Base-by-base conservation (phyloP, 495 filamentous ascomycete species). In the Trichoderma gamsii region DNA sequence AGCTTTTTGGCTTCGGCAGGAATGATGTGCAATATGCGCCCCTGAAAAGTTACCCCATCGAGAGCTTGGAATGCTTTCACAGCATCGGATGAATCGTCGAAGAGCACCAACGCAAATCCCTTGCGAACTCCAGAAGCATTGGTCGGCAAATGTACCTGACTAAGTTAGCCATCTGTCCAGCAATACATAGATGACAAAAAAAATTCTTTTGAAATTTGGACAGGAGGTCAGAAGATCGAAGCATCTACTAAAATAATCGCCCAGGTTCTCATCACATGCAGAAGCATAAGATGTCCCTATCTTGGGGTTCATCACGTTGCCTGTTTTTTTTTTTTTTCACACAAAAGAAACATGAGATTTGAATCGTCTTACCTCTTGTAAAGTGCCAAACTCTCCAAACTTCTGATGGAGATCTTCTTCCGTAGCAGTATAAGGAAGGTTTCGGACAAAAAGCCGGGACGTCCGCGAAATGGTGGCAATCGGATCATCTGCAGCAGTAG, bases 261-360 rank as follows among this genome's bases (percentile, higher is more conserved):
- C 83, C 83, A 83, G 80, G 70, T 79, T 84, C 80, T 78, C 84
- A 83, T 85, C 84, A 85, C 69, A 81, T 82, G 79, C 82, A 67
- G 74, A 70, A 70, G 87, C 88, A 95, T 97, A 87, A 90, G 93
- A 85, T 98, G 94, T 97, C 95, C 95, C 95, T 98, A 98, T 97
- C 94, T 89, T 61, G 89, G 86, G 86, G 78, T 89, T 97, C 94
- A 97, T 97, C 94, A 93, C 83, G 75, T 79, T 82, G 84, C 76
- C 73, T 71, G 69, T 65, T 43, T 25, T 44, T 15, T 25, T n/a
- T n/a, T 0, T 32, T 69, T 65, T 64, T 64, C 63, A n/a, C 65
- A 65, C 59, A 69, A 66, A 18, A 69, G 73, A 66, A 66, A 44
- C 68, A 6, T 29, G 79, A 69, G 68, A 66, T 35, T 49, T 68